Base-by-base conservation (phyloP, 176 grass and related monocot species). In the Calamus simplicifolius region DNA sequence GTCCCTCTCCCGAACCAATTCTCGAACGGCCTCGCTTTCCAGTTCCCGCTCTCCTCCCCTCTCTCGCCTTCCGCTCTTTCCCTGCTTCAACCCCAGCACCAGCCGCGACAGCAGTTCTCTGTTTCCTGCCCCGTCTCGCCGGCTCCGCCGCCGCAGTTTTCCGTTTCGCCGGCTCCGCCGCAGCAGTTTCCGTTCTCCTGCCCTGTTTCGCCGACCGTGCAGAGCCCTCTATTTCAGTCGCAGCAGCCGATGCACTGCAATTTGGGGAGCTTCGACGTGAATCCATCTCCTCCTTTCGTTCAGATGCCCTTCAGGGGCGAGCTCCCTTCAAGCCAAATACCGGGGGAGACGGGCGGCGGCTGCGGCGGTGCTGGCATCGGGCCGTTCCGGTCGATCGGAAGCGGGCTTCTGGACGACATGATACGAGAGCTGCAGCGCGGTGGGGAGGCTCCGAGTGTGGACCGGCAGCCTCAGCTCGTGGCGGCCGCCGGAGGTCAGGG, bases 241-340 rank as follows among this genome's bases (percentile, higher is more conserved):
- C 60, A 30, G 53, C 58, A 57, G 5, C 16, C 57, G 43, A 69
- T 61, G 26, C 71, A 52, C 21, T 70, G 78, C 52, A 64, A 80
- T 4, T 67, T 67, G 18, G 14, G 77, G 5, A 64, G 57, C 5
- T 71, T 81, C 53, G 68, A 52, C 54, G 17, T 54, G 16, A 69
- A 67, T 30, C 68, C 72, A 17, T 62, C 67, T 0, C 57, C 77
- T 52, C 49, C 72, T 43, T 67, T 64, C 29, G 54, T 19, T 26
- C 35, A 43, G 35, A 43, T 43, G 35, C 35, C 65, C 74, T 4
- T 54, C 27, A n/a, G 29, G 35, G 10, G 53, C 51, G 87, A 80
- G 79, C 79, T 86, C 87, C 87, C 82, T 90, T 90, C 87, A 68
- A 63, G 18, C 82, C 87, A 85, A 90, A 68, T 80, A 26, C 29